These are phyloP conservation scores for Triticum urartu DNA, from an alignment of 176 grass and related monocot species.

Conservation along the genomic window DNA sequence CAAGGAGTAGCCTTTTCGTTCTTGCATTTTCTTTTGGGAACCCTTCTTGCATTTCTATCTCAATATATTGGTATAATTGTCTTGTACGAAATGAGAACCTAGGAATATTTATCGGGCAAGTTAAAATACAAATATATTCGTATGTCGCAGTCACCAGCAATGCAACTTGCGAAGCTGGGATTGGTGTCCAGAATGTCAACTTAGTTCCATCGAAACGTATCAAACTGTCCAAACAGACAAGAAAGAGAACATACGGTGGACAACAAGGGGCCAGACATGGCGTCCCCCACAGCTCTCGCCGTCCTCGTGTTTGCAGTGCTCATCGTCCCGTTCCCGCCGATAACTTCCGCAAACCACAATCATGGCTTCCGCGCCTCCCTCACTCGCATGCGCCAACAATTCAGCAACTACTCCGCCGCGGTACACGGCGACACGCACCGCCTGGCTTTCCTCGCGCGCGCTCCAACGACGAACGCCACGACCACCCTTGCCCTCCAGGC, in stretches of 20 bases:
- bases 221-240: neutral
- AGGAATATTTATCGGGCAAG: neutral
- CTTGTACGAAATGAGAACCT: too few species aligned
- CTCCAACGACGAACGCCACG: neutral
- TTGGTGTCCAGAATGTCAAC: neutral
- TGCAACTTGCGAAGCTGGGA: neutral
- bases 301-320: neutral
- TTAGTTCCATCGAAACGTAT: neutral
- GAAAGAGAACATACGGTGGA: neutral
- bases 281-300: neutral
- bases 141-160: neutral
- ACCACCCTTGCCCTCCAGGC: neutral
- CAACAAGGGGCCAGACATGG: neutral
- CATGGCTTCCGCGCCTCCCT: slow-evolving; percentile 33
- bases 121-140: neutral
- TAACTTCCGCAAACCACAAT: neutral
- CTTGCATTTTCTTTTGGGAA: too few species aligned
- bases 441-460: neutral
- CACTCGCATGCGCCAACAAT: neutral
- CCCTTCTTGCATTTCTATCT: too few species aligned
- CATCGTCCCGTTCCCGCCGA: slow-evolving; percentile 3
- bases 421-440: slow-evolving; percentile 23
- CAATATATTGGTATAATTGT: too few species aligned
- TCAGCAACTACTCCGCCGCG: neutral
- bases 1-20: too few species aligned